Evolutionary conservation across 208 protist species (phyloP).

Genomic region (Blechomonas ayalai): DNA sequence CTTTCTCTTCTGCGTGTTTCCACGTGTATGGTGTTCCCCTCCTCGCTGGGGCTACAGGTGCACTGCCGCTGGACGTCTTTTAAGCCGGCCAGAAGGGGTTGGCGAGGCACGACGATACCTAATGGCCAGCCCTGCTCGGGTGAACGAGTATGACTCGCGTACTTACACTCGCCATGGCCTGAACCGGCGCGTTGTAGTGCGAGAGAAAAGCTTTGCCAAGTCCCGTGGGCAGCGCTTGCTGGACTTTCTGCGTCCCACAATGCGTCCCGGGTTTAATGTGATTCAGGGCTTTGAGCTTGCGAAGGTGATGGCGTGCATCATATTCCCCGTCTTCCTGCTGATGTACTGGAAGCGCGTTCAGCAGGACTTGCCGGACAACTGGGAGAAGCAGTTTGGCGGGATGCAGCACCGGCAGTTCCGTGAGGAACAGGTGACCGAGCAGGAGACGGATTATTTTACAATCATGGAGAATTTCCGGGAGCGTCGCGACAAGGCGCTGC

Average conservation of each 20-base stretch:
- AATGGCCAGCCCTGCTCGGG: conserved; percentile 21
- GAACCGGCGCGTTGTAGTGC: conserved; percentile 59
- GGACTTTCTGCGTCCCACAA: conserved; percentile 55
- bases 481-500: conserved; percentile 49
- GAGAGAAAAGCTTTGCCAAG: conserved; percentile 71
- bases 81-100: no score
- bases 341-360: conserved; percentile 74
- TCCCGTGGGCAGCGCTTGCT: conserved; percentile 58
- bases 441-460: conserved; percentile 71
- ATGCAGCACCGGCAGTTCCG: conserved; percentile 71
- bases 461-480: conserved; percentile 79
- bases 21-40: background rate
- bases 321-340: conserved; percentile 71
- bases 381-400: conserved; percentile 71
- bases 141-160: conserved; percentile 65
- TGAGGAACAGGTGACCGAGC: conserved; percentile 50
- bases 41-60: no score
- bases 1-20: no score
- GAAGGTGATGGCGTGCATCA: conserved; percentile 75
- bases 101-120: no score
- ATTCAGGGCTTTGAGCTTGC: conserved; percentile 55
- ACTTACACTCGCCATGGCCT: conserved; percentile 51
- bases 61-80: no score
- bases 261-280: conserved; percentile 49
- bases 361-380: conserved; percentile 60